Evolutionary conservation across 2,329 filamentous ascomycete genomes (phyloP), one percentile per base, ranked within the genome.

Genomic region (Venturiaceae sp.): DNA sequence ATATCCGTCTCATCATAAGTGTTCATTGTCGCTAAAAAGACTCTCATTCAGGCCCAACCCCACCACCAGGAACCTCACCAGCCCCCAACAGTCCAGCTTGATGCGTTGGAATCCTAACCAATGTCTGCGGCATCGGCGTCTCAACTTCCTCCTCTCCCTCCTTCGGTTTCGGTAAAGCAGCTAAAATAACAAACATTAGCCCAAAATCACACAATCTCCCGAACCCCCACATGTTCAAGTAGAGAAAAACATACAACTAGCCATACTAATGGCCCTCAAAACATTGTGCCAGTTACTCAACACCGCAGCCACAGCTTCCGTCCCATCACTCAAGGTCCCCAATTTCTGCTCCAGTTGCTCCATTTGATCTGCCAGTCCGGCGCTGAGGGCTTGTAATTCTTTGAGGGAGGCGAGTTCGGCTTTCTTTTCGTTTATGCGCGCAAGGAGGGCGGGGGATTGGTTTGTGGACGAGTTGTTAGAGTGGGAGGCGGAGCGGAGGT

Each of bases 251-350:
- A 67, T 79, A 92, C 88, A 81, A 61, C 87, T 92, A 62, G 90
- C 90, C 87, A 94, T 92, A 67, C 87, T 87, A 67, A 95, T 92
- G 44, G 88, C 88, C 63, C 87, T 80, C 61, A 95, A 79, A 63
- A 95, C 89, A 65, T 90, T 92, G 71, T 92, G 87, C 90, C 90
- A 95, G 70, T 94, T 95, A 57, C 86, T 83, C 69, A 95, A 77
- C 23, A 95, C 89, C n/a, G 86, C 82, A 39, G 90, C 89, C 66
- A 95, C 90, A 61, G 87, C 88, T 81, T 94, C 88, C 32, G 90
- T 94, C 14, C 90, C 90, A 65, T 91, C 84, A 1, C 87, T 88
- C 28, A 95, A 72, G 0, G 89, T 95, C 14, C 80, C 78, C 8
- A 95, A 75, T 71, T 91, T 92, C 67, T 87, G 82, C 66, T 92